Evolutionary conservation across 805 yeast genomes (phyloP).

Genomic region (Monosporozyma solicola): DNA sequence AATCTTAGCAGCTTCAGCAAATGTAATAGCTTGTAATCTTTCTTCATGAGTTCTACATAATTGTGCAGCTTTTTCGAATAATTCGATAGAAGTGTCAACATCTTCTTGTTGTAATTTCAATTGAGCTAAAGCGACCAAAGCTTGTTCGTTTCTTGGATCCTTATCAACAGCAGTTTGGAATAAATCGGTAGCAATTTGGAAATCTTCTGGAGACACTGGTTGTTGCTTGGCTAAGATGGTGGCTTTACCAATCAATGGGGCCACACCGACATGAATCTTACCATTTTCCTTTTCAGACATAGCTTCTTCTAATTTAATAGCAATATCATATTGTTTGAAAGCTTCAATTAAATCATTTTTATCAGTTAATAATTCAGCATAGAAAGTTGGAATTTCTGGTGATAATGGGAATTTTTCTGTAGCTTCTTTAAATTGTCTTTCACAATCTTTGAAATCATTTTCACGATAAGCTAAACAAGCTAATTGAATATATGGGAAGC

Average conservation of each 20-base stretch:
- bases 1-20: constrained; percentile 87
- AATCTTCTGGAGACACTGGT: constrained; percentile 27
- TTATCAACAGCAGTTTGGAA: constrained; percentile 67
- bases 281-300: constrained; percentile 32
- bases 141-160: constrained; percentile 86
- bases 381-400: constrained; percentile 90
- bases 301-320: constrained; percentile 64
- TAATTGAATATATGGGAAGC: constrained; percentile 80
- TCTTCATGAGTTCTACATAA: constrained; percentile 81
- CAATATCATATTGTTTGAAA: constrained; percentile 72
- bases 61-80: constrained; percentile 75
- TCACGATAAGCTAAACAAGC: constrained; percentile 87
- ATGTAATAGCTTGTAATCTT: constrained; percentile 81
- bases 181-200: constrained; percentile 52
- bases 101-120: constrained; percentile 75
- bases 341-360: constrained; percentile 66
- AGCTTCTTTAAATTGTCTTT: constrained; percentile 58
- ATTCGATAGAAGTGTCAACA: constrained; percentile 68
- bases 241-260: constrained; percentile 87
- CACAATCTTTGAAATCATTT: constrained; percentile 45
- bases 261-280: constrained; percentile 72
- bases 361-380: constrained; percentile 88
- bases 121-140: constrained; percentile 87
- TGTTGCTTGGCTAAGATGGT: constrained; percentile 53
- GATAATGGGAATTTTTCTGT: constrained; percentile 70